Evolutionary conservation across 164 flowering plant genomes (phyloP).

Genomic region (Warburgia ugandensis): DNA sequence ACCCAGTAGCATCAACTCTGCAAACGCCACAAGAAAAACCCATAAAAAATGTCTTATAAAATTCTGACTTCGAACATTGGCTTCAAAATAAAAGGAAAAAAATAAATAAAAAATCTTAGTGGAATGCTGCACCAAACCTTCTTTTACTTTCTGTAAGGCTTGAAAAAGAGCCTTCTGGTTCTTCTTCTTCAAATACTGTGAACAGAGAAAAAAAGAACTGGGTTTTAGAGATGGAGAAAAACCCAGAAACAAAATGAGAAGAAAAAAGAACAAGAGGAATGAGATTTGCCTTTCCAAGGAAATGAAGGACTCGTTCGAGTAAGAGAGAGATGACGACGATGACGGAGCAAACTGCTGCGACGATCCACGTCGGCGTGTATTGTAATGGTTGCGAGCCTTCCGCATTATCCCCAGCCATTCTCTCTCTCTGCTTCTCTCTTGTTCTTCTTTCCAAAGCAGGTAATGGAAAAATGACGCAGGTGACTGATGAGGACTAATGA

Average conservation of each 20-base stretch:
- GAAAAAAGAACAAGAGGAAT: background rate
- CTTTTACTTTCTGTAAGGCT: slow-evolving; percentile 63
- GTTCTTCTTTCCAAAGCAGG: too few relatives aligned
- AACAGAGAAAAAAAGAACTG: background rate
- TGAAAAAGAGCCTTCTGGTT: slow-evolving; percentile 49
- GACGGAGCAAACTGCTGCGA: slow-evolving; percentile 46
- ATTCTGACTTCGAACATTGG: slow-evolving; percentile 50
- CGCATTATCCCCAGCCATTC: slow-evolving; percentile 10
- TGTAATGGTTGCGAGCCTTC: slow-evolving; percentile 29
- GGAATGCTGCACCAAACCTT: too few relatives aligned
- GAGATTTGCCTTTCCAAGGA: slow-evolving; percentile 21
- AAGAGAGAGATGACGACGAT: slow-evolving; percentile 52
- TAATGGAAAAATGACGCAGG: too few relatives aligned
- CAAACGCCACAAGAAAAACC: slow-evolving; percentile 2
- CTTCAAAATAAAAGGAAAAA: slow-evolving; percentile 13
- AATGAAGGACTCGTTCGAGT: slow-evolving; percentile 46
- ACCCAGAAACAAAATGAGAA: background rate
- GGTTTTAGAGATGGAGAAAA: background rate
- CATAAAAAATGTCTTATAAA: background rate
- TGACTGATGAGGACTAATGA: too few relatives aligned
- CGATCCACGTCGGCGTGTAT: slow-evolving; percentile 73
- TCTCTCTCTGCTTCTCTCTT: slow-evolving; percentile 3
- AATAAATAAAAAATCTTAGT: background rate
- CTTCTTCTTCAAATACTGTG: slow-evolving; percentile 44
- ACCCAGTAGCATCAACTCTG: slow-evolving; percentile 90